Evolutionary conservation across 108 stramenopile genomes (phyloP), one percentile per base, ranked within the genome.

Genomic region (Cyclostephanos invisitatus): DNA sequence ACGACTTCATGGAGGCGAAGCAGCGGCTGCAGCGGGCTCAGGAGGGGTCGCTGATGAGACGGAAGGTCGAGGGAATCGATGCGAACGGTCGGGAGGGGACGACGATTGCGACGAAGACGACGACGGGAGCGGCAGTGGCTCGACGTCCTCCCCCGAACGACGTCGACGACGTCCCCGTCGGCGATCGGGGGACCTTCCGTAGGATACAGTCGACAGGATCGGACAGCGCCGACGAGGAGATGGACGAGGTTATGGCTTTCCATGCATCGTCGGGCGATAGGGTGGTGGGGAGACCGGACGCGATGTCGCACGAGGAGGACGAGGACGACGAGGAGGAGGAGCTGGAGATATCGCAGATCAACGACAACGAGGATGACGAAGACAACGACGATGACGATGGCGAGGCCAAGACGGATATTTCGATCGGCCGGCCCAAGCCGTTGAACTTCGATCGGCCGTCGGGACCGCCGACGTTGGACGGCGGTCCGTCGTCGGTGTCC

Each of bases 1-100:
- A 92, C 44, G 87, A 84, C 21, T 64, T 44, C 21, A 4, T 65
- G 64, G 64, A 47, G 2, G 17, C 29, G 49, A n/a, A n/a, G 47
- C 62, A 64, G 3, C 62, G 62, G 62, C 46, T 28, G 6, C 6
- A 20, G 6, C 64, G 11, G 62, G 24, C 60, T 18, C 56, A 37
- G 38, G 27, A 64, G 29, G 28, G 48, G 42, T 17, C 37, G 38
- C 35, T 20, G 11, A n/a, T 58, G 37, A 9, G n/a, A 68, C 28
- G 36, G 12, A 25, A 54, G 53, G 53, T 27, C 53, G 25, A 15
- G 44, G n/a, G n/a, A n/a, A 29, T 36, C 36, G 18, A 37, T 20
- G n/a, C n/a, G n/a, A 1, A 44, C 37, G 17, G 40, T 61, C 32
- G 60, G 32, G 32, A 58, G 15, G 0, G 8, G 11, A 18, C 58